Evolutionary conservation across 208 protist genomes (phyloP), one percentile per base, ranked within the genome.

Genomic region (Porcisia deanei): DNA sequence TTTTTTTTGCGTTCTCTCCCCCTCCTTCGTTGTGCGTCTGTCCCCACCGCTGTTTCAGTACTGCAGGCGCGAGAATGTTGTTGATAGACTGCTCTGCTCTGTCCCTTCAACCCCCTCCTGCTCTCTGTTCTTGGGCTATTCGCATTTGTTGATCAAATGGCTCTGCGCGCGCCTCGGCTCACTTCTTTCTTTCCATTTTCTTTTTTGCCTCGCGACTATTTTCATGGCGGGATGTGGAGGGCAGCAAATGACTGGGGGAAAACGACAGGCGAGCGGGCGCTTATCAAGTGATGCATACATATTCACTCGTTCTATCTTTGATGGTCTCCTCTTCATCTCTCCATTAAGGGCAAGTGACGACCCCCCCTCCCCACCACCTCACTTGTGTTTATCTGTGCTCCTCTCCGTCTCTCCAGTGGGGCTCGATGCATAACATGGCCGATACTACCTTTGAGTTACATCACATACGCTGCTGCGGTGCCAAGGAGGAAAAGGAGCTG

Each of bases 371-470:
- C 14, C n/a, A 43, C 34, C 6, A 30, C 30, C 59, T n/a, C 34
- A 12, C 25, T 43, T 37, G 54, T 34, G 41, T 25, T 25, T 6
- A 8, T 43, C 59, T 43, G 5, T 41, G 30, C 59, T 16, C 16
- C 57, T 43, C 59, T 43, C 1, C 16, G 18, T 41, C 59, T 43
- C 25, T 60, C 34, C 3, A 22, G 59, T 41, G 22, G 49, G 18
- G 14, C 9, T n/a, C 2, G 67, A 72, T 72, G 67, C 30, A 1
- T 30, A 3, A 0, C 8, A 16, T 66, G 12, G 41, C 37, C 20
- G 76, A 72, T 16, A 9, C 53, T 1, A 66, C 71, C 37, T 81
- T 81, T 54, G 59, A 60, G 77, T 58, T 81, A 45, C 77, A 34
- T 47, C 70, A 73, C 71, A 76, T 81, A 57, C 65, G 53, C 55